These are phyloP conservation scores for Stephania cephalantha DNA, from an alignment of 164 flowering plant species.

Conservation along the genomic window DNA sequence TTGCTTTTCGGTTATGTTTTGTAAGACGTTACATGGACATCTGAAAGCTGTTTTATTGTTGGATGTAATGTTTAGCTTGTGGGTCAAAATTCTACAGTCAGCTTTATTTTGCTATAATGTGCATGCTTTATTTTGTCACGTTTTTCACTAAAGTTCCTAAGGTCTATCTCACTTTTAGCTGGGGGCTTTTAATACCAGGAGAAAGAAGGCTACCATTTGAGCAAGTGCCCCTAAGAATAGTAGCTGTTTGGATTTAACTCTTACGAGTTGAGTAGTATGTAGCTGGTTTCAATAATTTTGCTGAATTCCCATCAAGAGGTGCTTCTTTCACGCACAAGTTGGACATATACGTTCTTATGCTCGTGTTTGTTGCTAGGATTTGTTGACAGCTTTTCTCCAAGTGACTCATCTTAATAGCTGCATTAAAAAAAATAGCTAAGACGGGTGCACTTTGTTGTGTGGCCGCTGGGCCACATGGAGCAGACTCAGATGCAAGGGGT, in stretches of 20 bases:
- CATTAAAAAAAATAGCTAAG: slow-evolving; percentile 31
- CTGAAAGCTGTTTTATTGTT: background rate
- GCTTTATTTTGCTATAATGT: background rate
- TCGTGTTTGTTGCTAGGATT: background rate
- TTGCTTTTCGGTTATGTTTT: background rate
- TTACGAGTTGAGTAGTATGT: background rate
- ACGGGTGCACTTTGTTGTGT: slow-evolving; percentile 53
- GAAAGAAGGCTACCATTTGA: background rate
- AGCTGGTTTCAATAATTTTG: background rate
- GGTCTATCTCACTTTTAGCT: background rate
- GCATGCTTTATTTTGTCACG: background rate
- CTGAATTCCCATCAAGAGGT: too few species aligned
- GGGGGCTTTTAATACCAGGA: slow-evolving; percentile 1
- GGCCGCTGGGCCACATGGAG: slow-evolving; percentile 49
- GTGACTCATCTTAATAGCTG: slow-evolving; percentile 16
- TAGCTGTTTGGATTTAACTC: slow-evolving; percentile 2
- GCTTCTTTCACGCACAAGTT: too few species aligned
- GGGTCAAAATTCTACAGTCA: background rate
- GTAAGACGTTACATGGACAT: too few species aligned
- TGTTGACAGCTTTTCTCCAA: slow-evolving; percentile 8
- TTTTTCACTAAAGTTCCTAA: background rate
- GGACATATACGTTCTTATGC: background rate
- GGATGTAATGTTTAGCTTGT: background rate
- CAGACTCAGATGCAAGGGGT: slow-evolving; percentile 21
- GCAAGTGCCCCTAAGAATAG: slow-evolving; percentile 1